Evolutionary conservation across 257 asterid genomes (phyloP), one percentile per base, ranked within the genome.

Genomic region (Solanum rostratum): DNA sequence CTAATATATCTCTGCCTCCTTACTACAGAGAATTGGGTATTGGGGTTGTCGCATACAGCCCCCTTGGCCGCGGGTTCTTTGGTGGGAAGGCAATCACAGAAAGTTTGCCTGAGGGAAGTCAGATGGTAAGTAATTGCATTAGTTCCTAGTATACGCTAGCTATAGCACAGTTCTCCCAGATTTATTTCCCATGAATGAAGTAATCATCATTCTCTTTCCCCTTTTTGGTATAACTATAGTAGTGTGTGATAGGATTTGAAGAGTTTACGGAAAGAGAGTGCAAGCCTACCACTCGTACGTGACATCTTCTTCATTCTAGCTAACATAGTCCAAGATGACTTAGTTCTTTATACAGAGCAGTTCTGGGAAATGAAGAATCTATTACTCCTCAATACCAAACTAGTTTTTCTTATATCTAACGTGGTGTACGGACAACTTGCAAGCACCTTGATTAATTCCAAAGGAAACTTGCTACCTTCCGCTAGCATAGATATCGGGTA

Each of bases 21-120:
- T 45, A 73, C 24, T 60, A 41, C 79, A 91, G 94, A 70, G 91
- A 90, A 50, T 91, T 90, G 68, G 93, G 93, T 9, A 91, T 89
- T 9, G 93, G 92, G 9, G 83, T 91, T 52, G 93, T 89, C 7
- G 92, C 90, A 0, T 91, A 91, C 66, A 89, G 92, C 86, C 94
- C 94, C 30, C 89, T 92, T 45, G 96, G 93, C 11, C 89, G 19
- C 27, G 94, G 94, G 50, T 86, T 92, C 85, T 91, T 91, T 43
- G 93, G 87, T 45, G 96, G 94, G 33, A 91, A 91, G 88, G 93
- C 90, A 33, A 69, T 79, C 45, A 76, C 79, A 37, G 92, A 92
- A 86, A 79, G 79, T 78, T 60, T 92, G 79, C 87, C 92, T 29
- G 73, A 88, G 5, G 73, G 88, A 22, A 92, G 92, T 87, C 0